These are phyloP conservation scores for Fusarium sp. DNA, from an alignment of 2,329 filamentous ascomycete genomes.

Conservation along the genomic window DNA sequence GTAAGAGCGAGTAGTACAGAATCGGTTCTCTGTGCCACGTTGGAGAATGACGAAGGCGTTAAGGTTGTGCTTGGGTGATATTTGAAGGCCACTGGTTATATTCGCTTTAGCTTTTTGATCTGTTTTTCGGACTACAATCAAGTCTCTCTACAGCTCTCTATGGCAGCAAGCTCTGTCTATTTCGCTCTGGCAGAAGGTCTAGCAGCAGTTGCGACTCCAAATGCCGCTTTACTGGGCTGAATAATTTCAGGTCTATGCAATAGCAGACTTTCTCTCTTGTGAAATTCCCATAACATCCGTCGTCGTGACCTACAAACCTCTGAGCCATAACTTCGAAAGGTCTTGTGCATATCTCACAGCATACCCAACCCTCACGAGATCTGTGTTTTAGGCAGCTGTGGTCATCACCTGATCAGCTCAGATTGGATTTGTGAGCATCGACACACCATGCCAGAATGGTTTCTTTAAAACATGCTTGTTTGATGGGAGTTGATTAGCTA, in stretches of 20 bases:
- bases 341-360: neutral
- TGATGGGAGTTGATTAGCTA: neutral
- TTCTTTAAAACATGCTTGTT: slow-evolving; percentile 11
- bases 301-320: neutral
- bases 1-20: slow-evolving; percentile 41
- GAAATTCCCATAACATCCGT: neutral
- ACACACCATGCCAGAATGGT: slow-evolving; percentile 16
- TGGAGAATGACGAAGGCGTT: slow-evolving; percentile 55
- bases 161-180: slow-evolving; percentile 18
- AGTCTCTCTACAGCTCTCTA: slow-evolving; percentile 37
- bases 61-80: slow-evolving; percentile 51
- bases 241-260: slow-evolving; percentile 18
- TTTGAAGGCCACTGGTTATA: slow-evolving; percentile 48
- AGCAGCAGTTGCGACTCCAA: slow-evolving; percentile 7
- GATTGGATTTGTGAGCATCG: slow-evolving; percentile 4
- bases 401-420: slow-evolving; percentile 24
- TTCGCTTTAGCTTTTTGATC: slow-evolving; percentile 46
- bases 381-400: slow-evolving; percentile 14
- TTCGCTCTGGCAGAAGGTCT: slow-evolving; percentile 13
- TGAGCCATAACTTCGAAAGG: neutral
- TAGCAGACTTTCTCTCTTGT: neutral
- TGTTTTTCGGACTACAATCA: slow-evolving; percentile 41
- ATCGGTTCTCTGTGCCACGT: slow-evolving; percentile 39
- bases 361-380: neutral
- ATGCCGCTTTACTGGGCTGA: slow-evolving; percentile 3